phyloP scores from a whole-genome alignment of 331 rosid genomes.

The Cydonia oblonga region DNA sequence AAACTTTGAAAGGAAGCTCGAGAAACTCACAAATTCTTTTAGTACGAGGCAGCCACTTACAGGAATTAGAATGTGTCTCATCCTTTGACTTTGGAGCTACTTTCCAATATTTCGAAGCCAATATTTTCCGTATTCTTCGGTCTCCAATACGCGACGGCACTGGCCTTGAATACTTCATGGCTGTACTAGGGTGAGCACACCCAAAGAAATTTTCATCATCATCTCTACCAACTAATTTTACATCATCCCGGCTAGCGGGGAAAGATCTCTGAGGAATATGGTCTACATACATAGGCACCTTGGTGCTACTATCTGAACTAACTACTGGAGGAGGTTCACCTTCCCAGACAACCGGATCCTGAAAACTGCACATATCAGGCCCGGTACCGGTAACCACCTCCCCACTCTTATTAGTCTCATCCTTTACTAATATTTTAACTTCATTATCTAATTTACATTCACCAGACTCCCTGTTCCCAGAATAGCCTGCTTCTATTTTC shows the following conservation, averaged over 20 bases:
- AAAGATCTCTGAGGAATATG: constrained; percentile 28
- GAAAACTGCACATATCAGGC: constrained; percentile 15
- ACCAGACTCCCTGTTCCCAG: constrained; percentile 27
- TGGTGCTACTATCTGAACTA: constrained; percentile 27
- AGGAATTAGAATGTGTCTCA: constrained; percentile 28
- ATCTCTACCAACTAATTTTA: constrained; percentile 78
- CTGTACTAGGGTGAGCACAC: constrained; percentile 48
- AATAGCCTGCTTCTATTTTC: constrained; percentile 21
- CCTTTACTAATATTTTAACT: constrained; percentile 14
- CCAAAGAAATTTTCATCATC: constrained; percentile 82
- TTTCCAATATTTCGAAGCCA: constrained; percentile 69
- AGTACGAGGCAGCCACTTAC: constrained; percentile 28
- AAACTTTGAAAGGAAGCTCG: not conserved
- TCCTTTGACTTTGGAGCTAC: constrained; percentile 40
- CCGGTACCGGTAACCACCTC: constrained; percentile 15
- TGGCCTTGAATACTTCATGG: constrained; percentile 44
- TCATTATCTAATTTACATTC: constrained; percentile 28
- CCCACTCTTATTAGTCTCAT: constrained; percentile 21
- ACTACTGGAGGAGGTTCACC: constrained; percentile 22
- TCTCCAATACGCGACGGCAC: constrained; percentile 34
- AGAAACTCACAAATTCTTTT: not conserved
- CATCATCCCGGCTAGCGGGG: constrained; percentile 44
- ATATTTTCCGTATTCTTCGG: constrained; percentile 50
- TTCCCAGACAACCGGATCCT: constrained; percentile 23
- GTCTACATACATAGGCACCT: constrained; percentile 26